phyloP scores from a whole-genome alignment of 1,284 basidiomycete genomes.

The Cryptococcus jaspeensis region DNA sequence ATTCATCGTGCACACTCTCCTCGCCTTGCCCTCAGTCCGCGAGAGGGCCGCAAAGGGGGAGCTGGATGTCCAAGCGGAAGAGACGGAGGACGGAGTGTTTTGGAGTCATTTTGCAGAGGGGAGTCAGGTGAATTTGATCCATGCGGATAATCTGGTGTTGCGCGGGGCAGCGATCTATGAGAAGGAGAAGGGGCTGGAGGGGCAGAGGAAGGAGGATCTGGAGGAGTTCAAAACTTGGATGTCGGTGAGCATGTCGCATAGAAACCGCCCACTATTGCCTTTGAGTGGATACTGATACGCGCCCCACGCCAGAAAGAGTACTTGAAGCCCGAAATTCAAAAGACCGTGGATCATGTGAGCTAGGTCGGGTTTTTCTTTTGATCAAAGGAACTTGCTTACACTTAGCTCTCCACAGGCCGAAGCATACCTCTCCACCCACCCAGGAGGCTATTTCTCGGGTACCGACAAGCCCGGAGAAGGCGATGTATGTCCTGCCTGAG shows the following conservation, averaged over 20 bases:
- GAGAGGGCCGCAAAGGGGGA: conserved; percentile 3
- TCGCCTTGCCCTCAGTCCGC: conserved; percentile 17
- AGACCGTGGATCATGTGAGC: conserved; percentile 17
- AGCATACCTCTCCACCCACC: conserved; percentile 20
- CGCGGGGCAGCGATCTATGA: conserved; percentile 3
- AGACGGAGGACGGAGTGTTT: conserved; percentile 24
- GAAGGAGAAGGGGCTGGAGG: conserved; percentile 12
- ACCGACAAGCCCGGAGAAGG: conserved; percentile 35
- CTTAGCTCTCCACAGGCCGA: conserved; percentile 22
- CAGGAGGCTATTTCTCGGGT: conserved; percentile 32
- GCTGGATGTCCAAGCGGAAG: conserved; percentile 21
- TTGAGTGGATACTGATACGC: background rate
- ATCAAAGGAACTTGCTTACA: background rate
- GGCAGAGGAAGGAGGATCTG: conserved; percentile 21
- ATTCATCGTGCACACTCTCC: conserved; percentile 30
- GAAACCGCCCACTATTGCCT: too few species aligned
- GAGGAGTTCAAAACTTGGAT: conserved; percentile 23
- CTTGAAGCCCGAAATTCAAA: conserved; percentile 19
- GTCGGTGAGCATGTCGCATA: conserved; percentile 15
- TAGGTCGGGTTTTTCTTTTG: background rate
- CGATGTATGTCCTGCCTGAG: conserved; percentile 32
- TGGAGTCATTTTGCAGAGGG: conserved; percentile 45
- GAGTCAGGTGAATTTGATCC: conserved; percentile 35
- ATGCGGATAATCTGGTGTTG: conserved; percentile 21
- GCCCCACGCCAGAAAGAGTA: conserved; percentile 8